Percentiles rank a stretch among this genome's conserved stretches.
These are phyloP conservation scores for Baorangia bicolor DNA, from an alignment of 768 basidiomycete genomes.

Conservation along the genomic window DNA sequence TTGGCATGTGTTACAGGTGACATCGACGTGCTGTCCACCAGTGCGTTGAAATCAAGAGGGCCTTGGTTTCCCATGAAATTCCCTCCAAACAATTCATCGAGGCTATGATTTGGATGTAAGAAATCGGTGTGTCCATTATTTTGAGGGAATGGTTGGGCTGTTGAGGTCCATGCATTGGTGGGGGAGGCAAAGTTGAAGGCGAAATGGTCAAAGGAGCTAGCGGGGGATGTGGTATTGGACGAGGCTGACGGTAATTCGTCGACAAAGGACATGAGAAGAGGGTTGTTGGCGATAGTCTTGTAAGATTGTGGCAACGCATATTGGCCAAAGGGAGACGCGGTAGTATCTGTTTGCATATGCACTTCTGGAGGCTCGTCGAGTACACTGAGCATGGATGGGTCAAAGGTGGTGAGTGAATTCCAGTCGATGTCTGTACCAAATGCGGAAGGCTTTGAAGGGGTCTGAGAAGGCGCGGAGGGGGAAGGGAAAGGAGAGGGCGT, in stretches of 20 bases:
- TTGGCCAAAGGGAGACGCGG: constrained; percentile 46
- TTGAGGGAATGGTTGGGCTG: constrained; percentile 22
- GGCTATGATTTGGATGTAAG: constrained; percentile 22
- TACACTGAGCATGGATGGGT: constrained; percentile 62
- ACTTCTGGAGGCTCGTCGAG: constrained; percentile 63
- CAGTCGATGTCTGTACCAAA: constrained; percentile 47
- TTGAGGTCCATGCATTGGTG: constrained; percentile 24
- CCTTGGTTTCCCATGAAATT: constrained; percentile 34
- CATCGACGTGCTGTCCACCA: constrained; percentile 32
- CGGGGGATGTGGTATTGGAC: constrained; percentile 15
- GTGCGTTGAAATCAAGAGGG: constrained; percentile 33
- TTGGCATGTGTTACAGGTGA: constrained; percentile 51
- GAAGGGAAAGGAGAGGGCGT: constrained; percentile 22
- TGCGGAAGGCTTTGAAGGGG: constrained; percentile 25
- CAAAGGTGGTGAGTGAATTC: constrained; percentile 67
- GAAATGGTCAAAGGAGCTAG: constrained; percentile 37
- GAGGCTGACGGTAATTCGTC: constrained; percentile 42
- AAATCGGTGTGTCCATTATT: constrained; percentile 23
- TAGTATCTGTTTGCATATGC: constrained; percentile 59
- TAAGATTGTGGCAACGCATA: constrained; percentile 50
- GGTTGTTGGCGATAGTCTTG: constrained; percentile 82
- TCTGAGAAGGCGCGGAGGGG: constrained; percentile 31
- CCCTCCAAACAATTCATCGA: constrained; percentile 50
- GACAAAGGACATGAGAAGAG: constrained; percentile 81
- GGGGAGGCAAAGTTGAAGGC: constrained; percentile 46